Percentiles rank a stretch among this genome's conserved stretches.
These are phyloP conservation scores for Clonostachys byssicola DNA, from an alignment of 2,329 filamentous ascomycete species.

Conservation along the genomic window DNA sequence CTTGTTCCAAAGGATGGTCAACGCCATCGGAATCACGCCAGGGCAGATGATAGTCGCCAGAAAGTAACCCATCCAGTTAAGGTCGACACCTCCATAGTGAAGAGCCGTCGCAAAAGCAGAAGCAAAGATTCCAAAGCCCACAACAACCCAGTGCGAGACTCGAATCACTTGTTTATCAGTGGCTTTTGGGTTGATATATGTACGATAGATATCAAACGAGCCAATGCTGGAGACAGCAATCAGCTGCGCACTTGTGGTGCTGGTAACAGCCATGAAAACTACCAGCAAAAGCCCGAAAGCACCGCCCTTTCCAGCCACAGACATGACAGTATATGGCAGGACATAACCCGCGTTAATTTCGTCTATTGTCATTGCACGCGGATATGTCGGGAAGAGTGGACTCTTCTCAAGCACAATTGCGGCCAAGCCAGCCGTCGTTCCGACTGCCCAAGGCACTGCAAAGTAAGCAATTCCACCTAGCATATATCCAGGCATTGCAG, in stretches of 20 bases:
- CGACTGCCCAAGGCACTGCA: slow-evolving; percentile 85
- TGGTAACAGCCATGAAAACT: slow-evolving; percentile 88
- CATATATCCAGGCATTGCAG: slow-evolving; percentile 85
- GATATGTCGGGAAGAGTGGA: slow-evolving; percentile 68
- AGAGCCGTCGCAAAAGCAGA: slow-evolving; percentile 68
- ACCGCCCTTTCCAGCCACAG: slow-evolving; percentile 76
- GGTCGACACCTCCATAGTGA: slow-evolving; percentile 65
- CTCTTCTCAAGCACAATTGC: slow-evolving; percentile 76
- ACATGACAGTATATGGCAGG: slow-evolving; percentile 80
- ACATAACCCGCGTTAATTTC: slow-evolving; percentile 83
- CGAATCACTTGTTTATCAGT: slow-evolving; percentile 74
- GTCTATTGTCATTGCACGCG: slow-evolving; percentile 63
- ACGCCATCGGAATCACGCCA: slow-evolving; percentile 76
- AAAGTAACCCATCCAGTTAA: slow-evolving; percentile 69
- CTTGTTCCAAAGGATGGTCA: slow-evolving; percentile 76
- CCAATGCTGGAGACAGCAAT: slow-evolving; percentile 84
- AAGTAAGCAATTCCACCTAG: slow-evolving; percentile 87
- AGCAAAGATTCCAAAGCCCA: slow-evolving; percentile 12
- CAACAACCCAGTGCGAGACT: slow-evolving; percentile 71
- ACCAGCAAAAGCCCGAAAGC: slow-evolving; percentile 75
- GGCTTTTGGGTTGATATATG: slow-evolving; percentile 76
- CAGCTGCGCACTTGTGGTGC: slow-evolving; percentile 75
- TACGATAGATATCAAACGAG: slow-evolving; percentile 86
- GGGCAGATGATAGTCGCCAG: slow-evolving; percentile 91
- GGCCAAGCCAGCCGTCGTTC: slow-evolving; percentile 82